Evolutionary conservation across 176 grass and related monocot species (phyloP).

Genomic region (Carex littledalei): DNA sequence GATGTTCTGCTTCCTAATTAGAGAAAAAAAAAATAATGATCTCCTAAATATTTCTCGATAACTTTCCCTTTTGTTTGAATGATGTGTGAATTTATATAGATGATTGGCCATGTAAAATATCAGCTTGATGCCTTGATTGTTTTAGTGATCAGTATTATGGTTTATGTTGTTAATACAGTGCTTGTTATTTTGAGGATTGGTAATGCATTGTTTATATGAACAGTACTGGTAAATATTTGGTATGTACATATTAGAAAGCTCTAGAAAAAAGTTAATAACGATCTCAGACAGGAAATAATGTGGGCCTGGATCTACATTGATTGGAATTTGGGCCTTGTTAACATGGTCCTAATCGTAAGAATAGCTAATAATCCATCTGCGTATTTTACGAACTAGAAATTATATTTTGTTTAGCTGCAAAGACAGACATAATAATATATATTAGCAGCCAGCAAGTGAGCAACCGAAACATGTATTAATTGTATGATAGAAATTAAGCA

Average conservation of each 20-base stretch:
- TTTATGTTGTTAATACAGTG: background rate
- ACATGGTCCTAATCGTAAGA: too few relatives aligned
- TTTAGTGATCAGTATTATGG: background rate
- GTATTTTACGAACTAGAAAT: too few relatives aligned
- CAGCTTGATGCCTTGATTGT: background rate
- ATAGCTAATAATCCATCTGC: too few relatives aligned
- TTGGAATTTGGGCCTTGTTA: background rate
- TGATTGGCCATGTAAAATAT: background rate
- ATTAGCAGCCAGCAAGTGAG: too few relatives aligned
- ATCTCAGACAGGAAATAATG: background rate
- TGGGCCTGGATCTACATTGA: background rate
- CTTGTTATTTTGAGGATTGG: background rate
- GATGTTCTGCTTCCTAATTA: slow-evolving; percentile 13
- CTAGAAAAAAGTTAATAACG: too few relatives aligned
- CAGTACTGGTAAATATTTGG: background rate
- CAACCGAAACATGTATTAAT: background rate
- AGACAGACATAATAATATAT: too few relatives aligned
- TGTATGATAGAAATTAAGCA: background rate
- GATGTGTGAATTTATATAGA: background rate
- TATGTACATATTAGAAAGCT: too few relatives aligned
- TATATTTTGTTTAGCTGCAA: too few relatives aligned
- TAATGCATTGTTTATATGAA: background rate
- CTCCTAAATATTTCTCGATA: background rate
- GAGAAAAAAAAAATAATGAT: background rate
- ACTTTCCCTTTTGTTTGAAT: background rate